Evolutionary conservation across 768 basidiomycete genomes (phyloP).

Genomic region (Tricholoma saponaceum): DNA sequence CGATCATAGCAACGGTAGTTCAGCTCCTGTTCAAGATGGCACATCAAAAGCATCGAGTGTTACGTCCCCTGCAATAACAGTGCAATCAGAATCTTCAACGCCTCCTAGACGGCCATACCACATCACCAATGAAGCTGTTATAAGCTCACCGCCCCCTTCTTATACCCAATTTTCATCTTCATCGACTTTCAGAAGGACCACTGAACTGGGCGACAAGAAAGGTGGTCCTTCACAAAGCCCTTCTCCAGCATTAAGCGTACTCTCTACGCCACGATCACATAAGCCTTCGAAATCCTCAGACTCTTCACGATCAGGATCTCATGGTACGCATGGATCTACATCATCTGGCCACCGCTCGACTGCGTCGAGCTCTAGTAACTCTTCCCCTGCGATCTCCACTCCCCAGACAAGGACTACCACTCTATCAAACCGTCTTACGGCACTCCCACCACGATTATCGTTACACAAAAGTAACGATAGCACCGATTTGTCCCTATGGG

Average conservation of each 20-base stretch:
- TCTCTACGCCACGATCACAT: constrained; percentile 7
- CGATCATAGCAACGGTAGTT: constrained; percentile 11
- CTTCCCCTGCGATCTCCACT: constrained; percentile 1
- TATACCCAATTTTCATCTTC: constrained; percentile 25
- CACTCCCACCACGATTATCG: constrained; percentile 51
- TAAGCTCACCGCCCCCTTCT: constrained; percentile 41
- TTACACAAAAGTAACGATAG: constrained; percentile 42
- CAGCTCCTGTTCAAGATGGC: constrained; percentile 9
- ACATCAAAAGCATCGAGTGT: neutral
- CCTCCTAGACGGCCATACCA: constrained; percentile 39
- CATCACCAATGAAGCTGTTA: constrained; percentile 32
- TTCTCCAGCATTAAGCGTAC: neutral
- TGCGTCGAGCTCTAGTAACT: neutral
- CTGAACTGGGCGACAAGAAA: constrained; percentile 7
- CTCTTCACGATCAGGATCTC: constrained; percentile 1
- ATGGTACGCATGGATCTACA: neutral
- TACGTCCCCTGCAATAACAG: neutral
- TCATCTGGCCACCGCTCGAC: neutral
- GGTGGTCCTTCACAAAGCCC: neutral
- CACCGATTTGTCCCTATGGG: constrained; percentile 49
- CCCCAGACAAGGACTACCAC: constrained; percentile 3
- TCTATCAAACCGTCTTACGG: constrained; percentile 22
- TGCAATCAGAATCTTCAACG: constrained; percentile 9
- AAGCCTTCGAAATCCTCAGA: neutral
- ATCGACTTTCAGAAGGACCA: constrained; percentile 6